Conservation (phyloP, 441 rosid genomes). For the Macaranga tanarius region DNA sequence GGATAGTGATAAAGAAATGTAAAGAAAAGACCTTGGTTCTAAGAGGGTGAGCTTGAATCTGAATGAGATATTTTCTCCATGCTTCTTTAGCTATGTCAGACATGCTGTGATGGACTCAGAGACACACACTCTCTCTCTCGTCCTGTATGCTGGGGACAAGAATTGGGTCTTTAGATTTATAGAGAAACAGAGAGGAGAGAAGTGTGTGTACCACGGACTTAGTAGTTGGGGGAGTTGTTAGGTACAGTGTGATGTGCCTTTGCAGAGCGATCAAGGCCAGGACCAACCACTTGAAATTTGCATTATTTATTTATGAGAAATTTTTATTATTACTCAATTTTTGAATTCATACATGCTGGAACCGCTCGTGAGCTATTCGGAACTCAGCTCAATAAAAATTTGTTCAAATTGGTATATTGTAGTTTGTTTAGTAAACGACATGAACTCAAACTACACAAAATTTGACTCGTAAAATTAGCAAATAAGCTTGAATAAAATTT, state of each 20-base stretch:
- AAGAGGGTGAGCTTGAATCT: conserved; percentile 77
- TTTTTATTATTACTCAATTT: too few species aligned
- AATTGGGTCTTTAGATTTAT: background rate
- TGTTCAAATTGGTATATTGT: too few species aligned
- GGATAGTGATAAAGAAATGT: background rate
- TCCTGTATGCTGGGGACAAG: background rate
- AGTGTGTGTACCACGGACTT: background rate
- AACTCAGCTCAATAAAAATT: too few species aligned
- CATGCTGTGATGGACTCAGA: conserved; percentile 36
- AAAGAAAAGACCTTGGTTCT: conserved; percentile 61
- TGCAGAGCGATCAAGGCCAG: background rate
- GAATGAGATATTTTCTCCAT: conserved; percentile 81
- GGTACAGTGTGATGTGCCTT: background rate
- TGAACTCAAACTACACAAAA: too few species aligned
- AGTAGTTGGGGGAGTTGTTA: background rate
- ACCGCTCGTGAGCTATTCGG: too few species aligned
- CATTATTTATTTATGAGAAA: too few species aligned
- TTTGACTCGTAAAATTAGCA: too few species aligned
- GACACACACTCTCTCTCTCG: background rate
- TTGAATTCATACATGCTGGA: too few species aligned
- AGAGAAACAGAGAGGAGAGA: background rate
- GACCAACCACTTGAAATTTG: background rate
- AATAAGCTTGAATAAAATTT: too few species aligned
- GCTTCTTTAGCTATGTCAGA: conserved; percentile 69
- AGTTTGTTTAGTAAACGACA: too few species aligned